Evolutionary conservation across 129 eudicot genomes (phyloP).

Genomic region (Flaveria bidentis): DNA sequence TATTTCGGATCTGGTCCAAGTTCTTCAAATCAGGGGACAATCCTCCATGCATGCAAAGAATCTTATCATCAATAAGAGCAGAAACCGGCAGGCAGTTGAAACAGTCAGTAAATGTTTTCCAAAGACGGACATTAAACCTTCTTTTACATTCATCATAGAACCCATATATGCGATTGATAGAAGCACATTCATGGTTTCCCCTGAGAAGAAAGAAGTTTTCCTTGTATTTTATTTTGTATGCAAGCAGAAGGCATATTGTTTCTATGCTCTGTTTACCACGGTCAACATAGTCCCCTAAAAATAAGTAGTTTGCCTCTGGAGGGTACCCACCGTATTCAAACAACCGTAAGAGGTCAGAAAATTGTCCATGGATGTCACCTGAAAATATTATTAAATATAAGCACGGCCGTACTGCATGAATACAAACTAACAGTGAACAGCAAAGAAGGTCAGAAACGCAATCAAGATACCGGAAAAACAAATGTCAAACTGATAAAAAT

Average conservation of each 20-base stretch:
- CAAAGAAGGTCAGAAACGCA: not conserved
- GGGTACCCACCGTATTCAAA: constrained; percentile 68
- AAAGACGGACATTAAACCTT: constrained; percentile 58
- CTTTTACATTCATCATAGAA: constrained; percentile 67
- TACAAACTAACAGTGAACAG: not conserved
- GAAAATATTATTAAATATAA: constrained; percentile 6
- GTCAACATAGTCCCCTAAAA: constrained; percentile 64
- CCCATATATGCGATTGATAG: constrained; percentile 62
- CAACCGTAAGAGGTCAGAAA: constrained; percentile 56
- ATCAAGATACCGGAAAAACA: not conserved
- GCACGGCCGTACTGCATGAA: not conserved
- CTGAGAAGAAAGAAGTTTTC: constrained; percentile 70
- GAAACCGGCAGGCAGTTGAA: constrained; percentile 65
- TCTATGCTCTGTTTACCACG: constrained; percentile 80
- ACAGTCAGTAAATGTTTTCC: constrained; percentile 66
- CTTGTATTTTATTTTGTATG: constrained; percentile 68
- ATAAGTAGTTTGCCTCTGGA: constrained; percentile 56
- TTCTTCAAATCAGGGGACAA: constrained; percentile 58
- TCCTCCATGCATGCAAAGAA: constrained; percentile 74
- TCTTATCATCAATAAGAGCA: constrained; percentile 69
- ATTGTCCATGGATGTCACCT: constrained; percentile 70
- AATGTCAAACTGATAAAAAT: not conserved
- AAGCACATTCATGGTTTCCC: constrained; percentile 67
- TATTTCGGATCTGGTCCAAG: constrained; percentile 54
- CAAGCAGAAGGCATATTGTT: constrained; percentile 64